Percentiles rank a stretch among this genome's conserved stretches.
These are phyloP conservation scores for Rhizomucor miehei DNA, from an alignment of 371 early-diverging fungal species.

Conservation along the genomic window DNA sequence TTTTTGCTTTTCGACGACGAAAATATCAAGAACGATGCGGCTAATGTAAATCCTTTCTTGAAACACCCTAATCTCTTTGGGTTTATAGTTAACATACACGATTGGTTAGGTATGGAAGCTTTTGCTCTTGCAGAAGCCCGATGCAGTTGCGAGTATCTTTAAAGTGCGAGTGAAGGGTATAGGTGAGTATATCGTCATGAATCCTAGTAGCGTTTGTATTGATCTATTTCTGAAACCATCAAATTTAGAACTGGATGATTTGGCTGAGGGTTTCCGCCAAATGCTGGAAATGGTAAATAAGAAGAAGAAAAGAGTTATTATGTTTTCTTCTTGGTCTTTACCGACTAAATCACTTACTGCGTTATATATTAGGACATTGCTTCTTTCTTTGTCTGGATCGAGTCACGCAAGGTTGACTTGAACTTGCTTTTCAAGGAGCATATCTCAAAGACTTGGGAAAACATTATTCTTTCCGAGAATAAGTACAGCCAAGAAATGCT, in stretches of 20 bases:
- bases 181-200: constrained; percentile 17
- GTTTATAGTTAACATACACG: background rate
- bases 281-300: constrained; percentile 43
- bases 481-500: constrained; percentile 56
- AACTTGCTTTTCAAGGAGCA: constrained; percentile 50
- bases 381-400: constrained; percentile 59
- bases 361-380: constrained; percentile 52
- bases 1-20: constrained; percentile 48
- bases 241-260: constrained; percentile 51
- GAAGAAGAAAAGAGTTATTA: no score
- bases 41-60: constrained; percentile 31
- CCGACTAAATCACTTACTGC: no score
- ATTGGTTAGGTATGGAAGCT: constrained; percentile 55
- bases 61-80: background rate
- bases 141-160: constrained; percentile 38
- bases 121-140: constrained; percentile 57
- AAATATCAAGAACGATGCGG: constrained; percentile 42
- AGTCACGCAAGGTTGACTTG: constrained; percentile 48
- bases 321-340: no score
- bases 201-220: no score
- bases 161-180: constrained; percentile 44
- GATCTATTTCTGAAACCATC: background rate
- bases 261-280: constrained; percentile 62
- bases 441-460: constrained; percentile 63
- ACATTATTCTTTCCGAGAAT: constrained; percentile 48